Conservation (phyloP, 345 rosid species). For the Leavenworthia alabamica region DNA sequence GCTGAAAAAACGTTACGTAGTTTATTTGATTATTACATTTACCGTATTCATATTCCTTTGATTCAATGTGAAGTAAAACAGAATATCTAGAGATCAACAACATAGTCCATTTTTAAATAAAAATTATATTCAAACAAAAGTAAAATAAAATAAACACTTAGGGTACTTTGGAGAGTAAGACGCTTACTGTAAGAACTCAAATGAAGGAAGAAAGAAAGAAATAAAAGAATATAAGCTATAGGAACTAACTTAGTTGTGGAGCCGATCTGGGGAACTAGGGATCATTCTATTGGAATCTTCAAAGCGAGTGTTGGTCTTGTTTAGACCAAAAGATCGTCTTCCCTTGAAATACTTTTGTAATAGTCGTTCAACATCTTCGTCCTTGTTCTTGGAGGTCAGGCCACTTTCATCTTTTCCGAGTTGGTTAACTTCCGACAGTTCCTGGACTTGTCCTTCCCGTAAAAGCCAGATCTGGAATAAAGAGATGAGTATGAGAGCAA, state of each 20-base stretch:
- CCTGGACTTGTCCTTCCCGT: constrained; percentile 12
- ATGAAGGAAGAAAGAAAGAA: neutral
- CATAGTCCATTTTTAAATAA: neutral
- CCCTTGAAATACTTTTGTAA: constrained; percentile 27
- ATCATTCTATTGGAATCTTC: constrained; percentile 58
- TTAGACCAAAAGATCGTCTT: constrained; percentile 36
- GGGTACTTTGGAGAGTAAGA: neutral
- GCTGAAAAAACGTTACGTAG: neutral
- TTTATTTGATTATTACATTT: neutral
- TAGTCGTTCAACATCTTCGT: constrained; percentile 26
- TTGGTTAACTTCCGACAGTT: constrained; percentile 16
- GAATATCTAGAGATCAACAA: neutral
- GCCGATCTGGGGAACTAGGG: constrained; percentile 85
- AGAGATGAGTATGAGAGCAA: constrained; percentile 22
- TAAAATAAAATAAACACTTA: neutral
- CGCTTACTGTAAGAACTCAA: neutral
- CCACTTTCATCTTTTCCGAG: neutral
- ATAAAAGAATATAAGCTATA: neutral
- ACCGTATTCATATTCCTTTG: neutral
- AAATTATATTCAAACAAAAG: neutral
- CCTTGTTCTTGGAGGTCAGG: constrained; percentile 12
- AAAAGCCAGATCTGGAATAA: constrained; percentile 29
- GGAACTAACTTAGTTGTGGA: constrained; percentile 56
- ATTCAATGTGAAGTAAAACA: neutral
- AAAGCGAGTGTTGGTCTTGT: constrained; percentile 27